Evolutionary conservation across 2,329 filamentous ascomycete species (phyloP).

Genomic region (Apiospora pterosperma): DNA sequence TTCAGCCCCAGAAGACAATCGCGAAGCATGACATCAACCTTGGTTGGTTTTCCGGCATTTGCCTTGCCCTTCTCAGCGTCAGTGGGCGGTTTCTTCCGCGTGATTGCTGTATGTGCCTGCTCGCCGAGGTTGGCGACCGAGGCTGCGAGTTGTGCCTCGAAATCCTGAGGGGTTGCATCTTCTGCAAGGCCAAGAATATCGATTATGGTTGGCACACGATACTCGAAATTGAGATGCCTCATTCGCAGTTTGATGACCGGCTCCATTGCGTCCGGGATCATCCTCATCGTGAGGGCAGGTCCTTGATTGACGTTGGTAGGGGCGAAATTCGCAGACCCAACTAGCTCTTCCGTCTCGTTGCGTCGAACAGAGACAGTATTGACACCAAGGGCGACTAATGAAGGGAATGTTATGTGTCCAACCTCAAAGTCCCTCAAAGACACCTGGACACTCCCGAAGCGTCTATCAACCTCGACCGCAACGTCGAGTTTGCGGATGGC

Average conservation of each 20-base stretch:
- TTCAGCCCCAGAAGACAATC: slow-evolving; percentile 85
- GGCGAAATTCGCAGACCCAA: slow-evolving; percentile 49
- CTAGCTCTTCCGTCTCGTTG: slow-evolving; percentile 66
- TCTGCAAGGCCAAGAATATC: slow-evolving; percentile 70
- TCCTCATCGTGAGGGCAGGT: slow-evolving; percentile 76
- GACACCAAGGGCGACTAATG: slow-evolving; percentile 75
- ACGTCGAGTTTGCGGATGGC: slow-evolving; percentile 62
- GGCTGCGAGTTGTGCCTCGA: slow-evolving; percentile 71
- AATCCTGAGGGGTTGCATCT: slow-evolving; percentile 65
- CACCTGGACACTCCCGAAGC: slow-evolving; percentile 62
- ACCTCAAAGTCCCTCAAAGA: slow-evolving; percentile 62
- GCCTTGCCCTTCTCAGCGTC: slow-evolving; percentile 18
- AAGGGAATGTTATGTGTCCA: slow-evolving; percentile 81
- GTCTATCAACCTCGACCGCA: slow-evolving; percentile 61
- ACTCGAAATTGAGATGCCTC: slow-evolving; percentile 82
- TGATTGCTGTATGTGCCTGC: slow-evolving; percentile 50
- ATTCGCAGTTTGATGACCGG: slow-evolving; percentile 86
- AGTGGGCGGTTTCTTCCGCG: slow-evolving; percentile 22
- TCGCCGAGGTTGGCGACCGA: slow-evolving; percentile 77
- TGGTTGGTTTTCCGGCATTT: slow-evolving; percentile 52
- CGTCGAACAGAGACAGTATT: slow-evolving; percentile 58
- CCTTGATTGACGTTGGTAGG: slow-evolving; percentile 20
- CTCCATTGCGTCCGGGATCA: slow-evolving; percentile 93
- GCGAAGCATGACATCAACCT: slow-evolving; percentile 70
- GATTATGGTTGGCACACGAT: slow-evolving; percentile 79